Conservation (phyloP, 345 rosid genomes). For the Draba incana region DNA sequence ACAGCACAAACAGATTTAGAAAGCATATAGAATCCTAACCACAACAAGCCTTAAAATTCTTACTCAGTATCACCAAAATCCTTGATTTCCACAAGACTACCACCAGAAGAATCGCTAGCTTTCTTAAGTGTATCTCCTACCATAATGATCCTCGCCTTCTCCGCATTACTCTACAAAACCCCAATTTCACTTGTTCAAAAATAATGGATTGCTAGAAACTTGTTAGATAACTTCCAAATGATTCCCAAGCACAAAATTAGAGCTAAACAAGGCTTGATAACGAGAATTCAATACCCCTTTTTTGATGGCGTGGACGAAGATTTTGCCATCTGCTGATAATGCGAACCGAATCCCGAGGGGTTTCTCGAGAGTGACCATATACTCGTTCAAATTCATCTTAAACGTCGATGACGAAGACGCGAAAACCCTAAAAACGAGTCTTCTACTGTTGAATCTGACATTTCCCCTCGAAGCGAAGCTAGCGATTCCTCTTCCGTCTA, state of each 20-base stretch:
- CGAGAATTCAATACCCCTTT: conserved; percentile 59
- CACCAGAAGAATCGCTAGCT: conserved; percentile 62
- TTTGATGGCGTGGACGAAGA: conserved; percentile 78
- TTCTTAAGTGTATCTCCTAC: conserved; percentile 86
- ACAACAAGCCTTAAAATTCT: conserved; percentile 30
- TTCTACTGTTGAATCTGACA: conserved; percentile 22
- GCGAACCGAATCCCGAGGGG: conserved; percentile 92
- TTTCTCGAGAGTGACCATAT: conserved; percentile 86
- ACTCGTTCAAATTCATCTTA: conserved; percentile 87
- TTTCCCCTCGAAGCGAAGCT: background rate
- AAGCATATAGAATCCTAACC: too few relatives aligned
- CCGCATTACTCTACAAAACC: conserved; percentile 73
- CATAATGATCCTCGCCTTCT: conserved; percentile 86
- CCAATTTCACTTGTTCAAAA: background rate
- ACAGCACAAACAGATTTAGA: background rate
- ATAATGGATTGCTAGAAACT: background rate
- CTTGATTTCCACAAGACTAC: conserved; percentile 51
- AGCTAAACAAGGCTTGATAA: background rate
- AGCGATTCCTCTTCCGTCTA: conserved; percentile 34
- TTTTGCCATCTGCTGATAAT: conserved; percentile 64
- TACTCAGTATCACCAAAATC: conserved; percentile 71
- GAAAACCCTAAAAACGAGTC: conserved; percentile 34
- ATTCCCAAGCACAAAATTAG: background rate
- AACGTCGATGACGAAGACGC: conserved; percentile 54
- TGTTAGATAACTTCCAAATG: too few relatives aligned